Base-by-base conservation (phyloP, 2,329 filamentous ascomycete genomes). In the Diaporthe amygdali region DNA sequence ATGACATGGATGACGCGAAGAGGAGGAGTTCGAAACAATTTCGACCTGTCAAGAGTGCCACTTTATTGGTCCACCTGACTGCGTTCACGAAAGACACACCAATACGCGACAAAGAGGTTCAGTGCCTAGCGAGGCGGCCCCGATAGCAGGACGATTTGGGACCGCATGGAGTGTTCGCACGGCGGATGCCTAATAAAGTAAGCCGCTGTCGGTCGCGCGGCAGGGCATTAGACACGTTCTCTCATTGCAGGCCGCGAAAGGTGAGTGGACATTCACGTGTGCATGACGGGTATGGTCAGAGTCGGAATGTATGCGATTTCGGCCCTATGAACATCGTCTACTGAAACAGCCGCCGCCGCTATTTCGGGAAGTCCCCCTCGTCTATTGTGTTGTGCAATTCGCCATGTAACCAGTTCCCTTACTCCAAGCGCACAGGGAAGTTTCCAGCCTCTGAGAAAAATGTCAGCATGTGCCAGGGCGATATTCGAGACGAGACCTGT, bases 341-440 rank as follows among this genome's bases (percentile, higher is more conserved):
- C 55, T 63, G 61, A 44, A 68, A 68, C 55, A 71, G 63, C 63
- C 63, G 46, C 41, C 32, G 47, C 32, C 59, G 44, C 59, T 30
- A 49, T 37, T 46, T 67, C 69, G 30, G 37, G 69, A 55, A 34
- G 66, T 59, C 51, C 37, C 71, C 56, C 44, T 20, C 70, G 52
- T 74, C 74, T 74, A 66, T 59, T 30, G 55, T 49, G 39, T 72
- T 34, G 56, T 66, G 32, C 34, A 7, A n/a, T 41, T 51, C 34
- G n/a, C 49, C 49, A 47, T 44, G 12, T 47, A n/a, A 22, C 27
- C 59, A 64, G 17, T 8, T 47, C 37, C 69, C 75, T 81, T 88
- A 91, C 81, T 93, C 90, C 77, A 93, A 84, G 78, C 89, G 89
- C 77, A 83, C 88, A 56, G 91, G 91, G 85, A 93, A 93, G 80